phyloP scores from a whole-genome alignment of 345 rosid species.

The Rhodamnia rubescens region DNA sequence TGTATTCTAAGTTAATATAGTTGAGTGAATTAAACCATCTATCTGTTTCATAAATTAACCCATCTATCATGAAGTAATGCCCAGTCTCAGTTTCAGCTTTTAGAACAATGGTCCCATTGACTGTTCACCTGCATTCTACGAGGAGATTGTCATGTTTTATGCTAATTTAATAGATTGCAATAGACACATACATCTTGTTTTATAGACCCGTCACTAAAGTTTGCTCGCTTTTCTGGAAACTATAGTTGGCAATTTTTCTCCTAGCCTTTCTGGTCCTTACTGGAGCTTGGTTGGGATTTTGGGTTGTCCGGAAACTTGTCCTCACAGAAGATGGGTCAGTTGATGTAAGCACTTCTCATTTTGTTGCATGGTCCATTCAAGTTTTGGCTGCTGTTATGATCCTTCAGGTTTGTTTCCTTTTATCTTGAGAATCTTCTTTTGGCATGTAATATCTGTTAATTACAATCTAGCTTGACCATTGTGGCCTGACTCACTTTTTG shows the following conservation, averaged over 20 bases:
- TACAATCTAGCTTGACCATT: background rate
- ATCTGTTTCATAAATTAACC: background rate
- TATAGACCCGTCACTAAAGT: background rate
- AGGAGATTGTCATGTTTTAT: background rate
- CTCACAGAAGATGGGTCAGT: constrained; percentile 77
- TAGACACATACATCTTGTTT: background rate
- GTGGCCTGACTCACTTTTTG: background rate
- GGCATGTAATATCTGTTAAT: background rate
- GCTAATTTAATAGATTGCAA: background rate
- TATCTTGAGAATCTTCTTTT: background rate
- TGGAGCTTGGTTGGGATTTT: constrained; percentile 97
- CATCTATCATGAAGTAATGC: background rate
- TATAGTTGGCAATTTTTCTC: constrained; percentile 64
- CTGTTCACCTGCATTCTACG: background rate
- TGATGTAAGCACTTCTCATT: constrained; percentile 56
- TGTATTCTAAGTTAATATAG: background rate
- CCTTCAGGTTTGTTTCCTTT: constrained; percentile 52
- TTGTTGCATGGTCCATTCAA: constrained; percentile 79
- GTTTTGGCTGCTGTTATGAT: constrained; percentile 53
- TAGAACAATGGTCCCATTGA: background rate
- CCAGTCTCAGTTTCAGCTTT: background rate
- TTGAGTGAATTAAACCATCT: background rate
- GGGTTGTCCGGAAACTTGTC: constrained; percentile 80
- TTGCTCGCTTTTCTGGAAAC: background rate
- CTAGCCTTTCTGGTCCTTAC: constrained; percentile 56